Evolutionary conservation across 768 basidiomycete genomes (phyloP).

Genomic region (Psilocybe tampanensis): DNA sequence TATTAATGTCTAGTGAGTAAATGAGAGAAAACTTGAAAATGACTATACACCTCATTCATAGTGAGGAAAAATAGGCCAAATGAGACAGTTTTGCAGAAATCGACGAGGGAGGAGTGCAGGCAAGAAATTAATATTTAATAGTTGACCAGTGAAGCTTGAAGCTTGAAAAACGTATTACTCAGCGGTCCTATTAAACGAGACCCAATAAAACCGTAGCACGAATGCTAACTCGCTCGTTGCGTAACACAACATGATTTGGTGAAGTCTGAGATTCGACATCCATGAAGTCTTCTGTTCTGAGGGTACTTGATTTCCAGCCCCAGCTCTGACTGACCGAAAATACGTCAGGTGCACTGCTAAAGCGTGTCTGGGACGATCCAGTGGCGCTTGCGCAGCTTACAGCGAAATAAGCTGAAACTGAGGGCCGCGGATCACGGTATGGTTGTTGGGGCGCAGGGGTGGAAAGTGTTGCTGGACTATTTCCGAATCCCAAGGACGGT

Average conservation of each 20-base stretch:
- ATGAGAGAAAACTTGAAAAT: no score
- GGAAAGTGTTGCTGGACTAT: slow-evolving; percentile 16
- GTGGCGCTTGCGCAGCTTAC: slow-evolving; percentile 82
- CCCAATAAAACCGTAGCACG: slow-evolving; percentile 82
- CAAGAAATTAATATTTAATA: no score
- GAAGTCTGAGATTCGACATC: slow-evolving; percentile 35
- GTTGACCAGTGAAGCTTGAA: no score
- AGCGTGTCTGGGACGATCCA: slow-evolving; percentile 81
- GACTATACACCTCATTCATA: no score
- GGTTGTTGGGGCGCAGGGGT: slow-evolving; percentile 56
- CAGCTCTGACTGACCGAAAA: slow-evolving; percentile 88
- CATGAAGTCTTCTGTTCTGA: slow-evolving; percentile 52
- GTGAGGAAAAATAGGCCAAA: no score
- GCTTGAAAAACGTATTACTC: no score
- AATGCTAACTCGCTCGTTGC: slow-evolving; percentile 60
- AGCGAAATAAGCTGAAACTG: slow-evolving; percentile 79
- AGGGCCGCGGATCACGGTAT: slow-evolving; percentile 74
- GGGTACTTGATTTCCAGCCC: slow-evolving; percentile 82
- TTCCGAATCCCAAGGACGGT: slow-evolving; percentile 18
- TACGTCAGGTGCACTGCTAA: slow-evolving; percentile 83
- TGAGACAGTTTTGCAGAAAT: no score
- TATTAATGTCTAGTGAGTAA: no score
- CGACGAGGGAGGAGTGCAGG: no score
- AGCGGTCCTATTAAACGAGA: slow-evolving; percentile 49
- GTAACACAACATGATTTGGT: slow-evolving; percentile 16